Base-by-base conservation (phyloP, 768 basidiomycete species). In the Lactarius deliciosus region DNA sequence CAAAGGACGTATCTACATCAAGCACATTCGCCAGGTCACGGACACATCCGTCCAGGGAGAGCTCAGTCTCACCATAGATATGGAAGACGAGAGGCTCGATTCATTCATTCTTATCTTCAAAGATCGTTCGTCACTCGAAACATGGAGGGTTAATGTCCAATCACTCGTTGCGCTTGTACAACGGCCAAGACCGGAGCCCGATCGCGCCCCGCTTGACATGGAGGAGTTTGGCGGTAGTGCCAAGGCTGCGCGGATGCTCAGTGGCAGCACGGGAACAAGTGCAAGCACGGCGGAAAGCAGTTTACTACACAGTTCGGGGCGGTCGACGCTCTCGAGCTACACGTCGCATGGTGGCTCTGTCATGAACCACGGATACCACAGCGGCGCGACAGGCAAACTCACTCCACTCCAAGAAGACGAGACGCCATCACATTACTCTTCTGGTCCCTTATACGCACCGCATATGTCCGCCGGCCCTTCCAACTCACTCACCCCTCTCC, bases 41-140 rank as follows among this genome's bases (percentile, higher is more conserved):
- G 90, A 94, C 65, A 88, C 88, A 40, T 89, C 89, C 3, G 81
- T 86, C 10, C 83, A 83, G 22, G 88, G 88, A 40, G 96, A 96
- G 76, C 83, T 97, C 79, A 96, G 93, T 74, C 82, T 98, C 68
- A 97, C 96, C 5, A 96, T 99, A 73, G 90, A 94, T 72, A 98
- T 99, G 95, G 93, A 95, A 78, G 96, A 98, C 74, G 94, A 96
- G 73, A 81, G 83, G 41, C 80, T 97, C 63, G 96, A 97, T 68
- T 92, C 91, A 60, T 98, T 99, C 79, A 96, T 98, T 76, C 84
- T 99, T 57, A 90, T 94, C 72, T 99, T 97, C 84, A 91, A 89
- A 74, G 93, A 98, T 63, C 86, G 91, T 36, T 80, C 87, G n/a
- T 90, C 90, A 2, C 82, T 97, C 64, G 94, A 98, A 73, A 83